Conservation (phyloP, 495 filamentous ascomycete genomes). For the Gamarada debralockiae region DNA sequence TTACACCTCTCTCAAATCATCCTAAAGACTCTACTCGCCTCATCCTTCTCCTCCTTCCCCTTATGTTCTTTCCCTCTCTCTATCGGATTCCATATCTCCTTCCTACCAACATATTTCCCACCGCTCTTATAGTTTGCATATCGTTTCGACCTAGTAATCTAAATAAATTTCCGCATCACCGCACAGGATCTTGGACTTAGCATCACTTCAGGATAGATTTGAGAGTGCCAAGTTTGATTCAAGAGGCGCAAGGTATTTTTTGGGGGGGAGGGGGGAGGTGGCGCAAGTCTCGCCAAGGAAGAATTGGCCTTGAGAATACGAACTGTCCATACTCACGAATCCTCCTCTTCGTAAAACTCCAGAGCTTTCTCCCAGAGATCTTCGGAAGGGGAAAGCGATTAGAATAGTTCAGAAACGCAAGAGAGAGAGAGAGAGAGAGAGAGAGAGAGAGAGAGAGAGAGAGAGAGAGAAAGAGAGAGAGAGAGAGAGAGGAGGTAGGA, state of each 20-base stretch:
- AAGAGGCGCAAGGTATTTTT: too few relatives aligned
- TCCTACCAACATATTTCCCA: constrained; percentile 31
- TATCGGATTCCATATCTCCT: constrained; percentile 23
- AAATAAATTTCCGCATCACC: constrained; percentile 49
- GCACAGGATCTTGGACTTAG: too few relatives aligned
- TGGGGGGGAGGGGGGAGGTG: too few relatives aligned
- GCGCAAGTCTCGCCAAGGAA: too few relatives aligned
- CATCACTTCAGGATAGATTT: too few relatives aligned
- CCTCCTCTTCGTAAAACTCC: constrained; percentile 34
- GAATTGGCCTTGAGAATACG: too few relatives aligned
- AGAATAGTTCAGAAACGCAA: constrained; percentile 45
- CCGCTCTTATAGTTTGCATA: constrained; percentile 50
- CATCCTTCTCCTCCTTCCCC: constrained; percentile 24
- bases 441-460: too few relatives aligned
- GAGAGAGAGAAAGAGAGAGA: too few relatives aligned
- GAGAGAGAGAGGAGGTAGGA: constrained; percentile 44
- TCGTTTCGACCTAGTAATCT: constrained; percentile 47
- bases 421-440: too few relatives aligned
- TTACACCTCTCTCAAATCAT: constrained; percentile 39
- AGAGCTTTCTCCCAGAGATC: constrained; percentile 37
- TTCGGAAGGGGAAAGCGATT: constrained; percentile 36
- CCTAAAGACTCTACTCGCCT: constrained; percentile 22
- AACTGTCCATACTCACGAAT: constrained; percentile 55
- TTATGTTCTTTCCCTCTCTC: constrained; percentile 25
- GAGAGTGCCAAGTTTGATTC: too few relatives aligned